phyloP scores from a whole-genome alignment of 805 yeast species.

The Isabelozyma gotoi region DNA sequence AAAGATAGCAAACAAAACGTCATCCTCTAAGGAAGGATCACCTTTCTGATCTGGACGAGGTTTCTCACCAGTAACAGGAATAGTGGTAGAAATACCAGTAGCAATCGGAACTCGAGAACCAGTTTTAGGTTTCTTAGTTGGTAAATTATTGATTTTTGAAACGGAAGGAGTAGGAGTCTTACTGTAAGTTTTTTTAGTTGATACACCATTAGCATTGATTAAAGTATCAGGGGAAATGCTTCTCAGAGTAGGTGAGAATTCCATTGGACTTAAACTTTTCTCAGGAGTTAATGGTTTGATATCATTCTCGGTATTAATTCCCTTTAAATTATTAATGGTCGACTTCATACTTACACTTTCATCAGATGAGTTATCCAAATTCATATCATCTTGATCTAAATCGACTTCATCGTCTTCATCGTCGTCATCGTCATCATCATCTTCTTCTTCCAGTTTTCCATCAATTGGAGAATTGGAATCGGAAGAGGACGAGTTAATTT shows the following conservation, averaged over 20 bases:
- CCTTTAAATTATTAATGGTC: slow-evolving; percentile 16
- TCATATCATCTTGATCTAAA: slow-evolving; percentile 18
- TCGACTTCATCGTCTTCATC: slow-evolving; percentile 18
- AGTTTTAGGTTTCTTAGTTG: slow-evolving; percentile 33
- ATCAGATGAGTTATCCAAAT: slow-evolving; percentile 8
- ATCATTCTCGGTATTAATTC: slow-evolving; percentile 11
- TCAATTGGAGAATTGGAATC: slow-evolving; percentile 9
- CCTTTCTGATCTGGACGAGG: slow-evolving; percentile 70
- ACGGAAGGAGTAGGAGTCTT: slow-evolving; percentile 33
- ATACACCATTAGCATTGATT: slow-evolving; percentile 15
- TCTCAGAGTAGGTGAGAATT: slow-evolving; percentile 35
- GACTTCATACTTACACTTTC: slow-evolving; percentile 10
- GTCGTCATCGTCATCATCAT: slow-evolving; percentile 10
- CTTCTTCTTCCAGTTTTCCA: neutral
- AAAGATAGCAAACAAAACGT: slow-evolving; percentile 73
- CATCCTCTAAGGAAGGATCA: slow-evolving; percentile 64
- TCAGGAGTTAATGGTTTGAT: slow-evolving; percentile 23
- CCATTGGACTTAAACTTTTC: slow-evolving; percentile 27
- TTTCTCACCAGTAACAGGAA: slow-evolving; percentile 72
- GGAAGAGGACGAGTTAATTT: slow-evolving; percentile 10
- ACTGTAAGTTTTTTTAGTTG: slow-evolving; percentile 15
- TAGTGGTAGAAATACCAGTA: slow-evolving; percentile 73
- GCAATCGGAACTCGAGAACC: slow-evolving; percentile 54
- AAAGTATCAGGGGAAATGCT: slow-evolving; percentile 45
- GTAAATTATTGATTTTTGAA: slow-evolving; percentile 20